A percentile compares a stretch with the other conserved stretches of the same genome.
Conservation (phyloP, 208 protist genomes). For the Trypanosoma cruzi region DNA sequence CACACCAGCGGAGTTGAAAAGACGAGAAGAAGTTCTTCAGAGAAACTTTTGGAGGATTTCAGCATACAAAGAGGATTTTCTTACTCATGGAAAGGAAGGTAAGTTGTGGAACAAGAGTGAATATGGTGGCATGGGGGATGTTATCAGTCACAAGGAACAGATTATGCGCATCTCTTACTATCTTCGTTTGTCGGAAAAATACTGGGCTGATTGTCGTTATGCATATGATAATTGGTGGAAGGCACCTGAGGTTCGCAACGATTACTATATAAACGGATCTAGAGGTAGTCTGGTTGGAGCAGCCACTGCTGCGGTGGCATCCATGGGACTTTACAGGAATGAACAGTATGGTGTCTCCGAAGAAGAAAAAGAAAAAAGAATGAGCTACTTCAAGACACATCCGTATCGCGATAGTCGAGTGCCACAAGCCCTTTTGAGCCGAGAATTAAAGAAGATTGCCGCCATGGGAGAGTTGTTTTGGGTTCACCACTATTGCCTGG, state of each 20-base stretch:
- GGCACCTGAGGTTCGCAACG: conserved; percentile 31
- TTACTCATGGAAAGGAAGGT: conserved; percentile 25
- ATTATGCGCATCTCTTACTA: conserved; percentile 21
- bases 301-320: conserved; percentile 25
- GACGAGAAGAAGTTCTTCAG: conserved; percentile 30
- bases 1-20: conserved; percentile 19
- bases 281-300: conserved; percentile 10
- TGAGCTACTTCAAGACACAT: conserved; percentile 23
- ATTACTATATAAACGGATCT: conserved; percentile 25
- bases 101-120: conserved; percentile 29
- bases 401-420: conserved; percentile 22
- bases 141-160: conserved; percentile 19
- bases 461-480: conserved; percentile 33
- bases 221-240: conserved; percentile 41
- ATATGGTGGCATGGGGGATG: conserved; percentile 16
- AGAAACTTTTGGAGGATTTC: conserved; percentile 25
- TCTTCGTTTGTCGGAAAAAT: conserved; percentile 16
- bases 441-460: conserved; percentile 15
- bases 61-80: conserved; percentile 24
- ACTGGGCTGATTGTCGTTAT: conserved; percentile 21
- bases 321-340: conserved; percentile 22
- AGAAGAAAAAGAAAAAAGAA: conserved; percentile 22
- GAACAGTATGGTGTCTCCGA: conserved; percentile 10
- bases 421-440: conserved; percentile 15
- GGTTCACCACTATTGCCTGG: conserved; percentile 32